A percentile compares a stretch with the other conserved stretches of the same genome.
phyloP scores from a whole-genome alignment of 2,329 filamentous ascomycete genomes.

The Alternaria ethzedia region DNA sequence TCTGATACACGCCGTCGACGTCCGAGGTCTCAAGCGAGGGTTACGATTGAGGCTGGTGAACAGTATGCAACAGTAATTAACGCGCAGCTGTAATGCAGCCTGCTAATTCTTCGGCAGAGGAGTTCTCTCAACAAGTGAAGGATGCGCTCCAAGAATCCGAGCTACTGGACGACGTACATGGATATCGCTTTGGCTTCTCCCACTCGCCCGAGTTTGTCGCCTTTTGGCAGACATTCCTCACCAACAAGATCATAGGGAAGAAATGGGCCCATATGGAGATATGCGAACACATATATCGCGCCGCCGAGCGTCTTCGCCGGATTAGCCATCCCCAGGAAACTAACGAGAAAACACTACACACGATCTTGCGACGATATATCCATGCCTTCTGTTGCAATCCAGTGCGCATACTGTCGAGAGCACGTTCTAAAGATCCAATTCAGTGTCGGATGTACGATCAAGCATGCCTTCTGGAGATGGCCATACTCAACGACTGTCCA shows the following conservation, averaged over 20 bases:
- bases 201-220: not conserved
- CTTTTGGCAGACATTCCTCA: conserved; percentile 10
- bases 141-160: not conserved
- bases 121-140: conserved; percentile 1
- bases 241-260: not conserved
- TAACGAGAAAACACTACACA: not conserved
- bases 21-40: not conserved
- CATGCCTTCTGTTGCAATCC: not conserved
- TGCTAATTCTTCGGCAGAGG: not conserved
- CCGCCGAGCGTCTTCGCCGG: not conserved
- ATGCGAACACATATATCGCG: not conserved
- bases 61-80: not conserved
- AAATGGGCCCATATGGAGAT: not conserved
- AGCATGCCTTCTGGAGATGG: not conserved
- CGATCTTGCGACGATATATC: not conserved
- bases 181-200: not conserved
- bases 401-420: not conserved
- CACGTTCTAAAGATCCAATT: not conserved
- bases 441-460: not conserved
- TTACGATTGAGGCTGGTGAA: conserved; percentile 4
- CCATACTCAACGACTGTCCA: not conserved
- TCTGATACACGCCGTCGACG: not conserved
- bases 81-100: not conserved
- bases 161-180: not conserved
- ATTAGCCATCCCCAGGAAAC: not conserved